phyloP scores from a whole-genome alignment of 495 filamentous ascomycete species.

The Hypomontagnella monticulosa region DNA sequence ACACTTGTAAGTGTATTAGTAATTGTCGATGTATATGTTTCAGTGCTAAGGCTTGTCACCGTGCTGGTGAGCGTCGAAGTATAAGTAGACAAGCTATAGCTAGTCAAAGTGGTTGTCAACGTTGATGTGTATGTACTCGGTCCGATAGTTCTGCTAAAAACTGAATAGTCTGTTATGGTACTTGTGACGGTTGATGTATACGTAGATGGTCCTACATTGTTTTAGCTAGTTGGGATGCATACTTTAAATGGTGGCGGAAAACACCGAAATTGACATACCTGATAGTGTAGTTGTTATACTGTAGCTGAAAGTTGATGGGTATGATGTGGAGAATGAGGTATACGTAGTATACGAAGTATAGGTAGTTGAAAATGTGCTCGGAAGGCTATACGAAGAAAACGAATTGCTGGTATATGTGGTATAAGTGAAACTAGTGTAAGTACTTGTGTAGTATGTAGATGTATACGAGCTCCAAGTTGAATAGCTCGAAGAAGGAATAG shows the following conservation, averaged over 20 bases:
- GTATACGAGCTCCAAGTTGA: neutral
- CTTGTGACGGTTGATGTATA: constrained; percentile 22
- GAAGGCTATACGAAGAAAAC: neutral
- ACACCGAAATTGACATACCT: neutral
- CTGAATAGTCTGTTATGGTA: neutral
- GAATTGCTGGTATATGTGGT: constrained; percentile 17
- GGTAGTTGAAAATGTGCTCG: neutral
- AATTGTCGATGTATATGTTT: constrained; percentile 3
- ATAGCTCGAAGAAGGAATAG: constrained; percentile 11
- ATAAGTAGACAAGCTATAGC: constrained; percentile 5
- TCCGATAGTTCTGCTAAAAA: too few species aligned
- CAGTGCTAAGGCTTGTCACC: neutral
- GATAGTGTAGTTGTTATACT: neutral
- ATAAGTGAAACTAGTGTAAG: neutral
- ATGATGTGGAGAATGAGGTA: neutral
- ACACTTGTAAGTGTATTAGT: neutral
- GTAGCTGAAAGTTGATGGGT: constrained; percentile 2
- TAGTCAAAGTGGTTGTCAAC: neutral
- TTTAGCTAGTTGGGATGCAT: neutral
- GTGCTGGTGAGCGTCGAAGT: constrained; percentile 8
- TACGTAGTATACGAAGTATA: neutral
- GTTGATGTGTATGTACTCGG: neutral
- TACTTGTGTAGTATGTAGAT: constrained; percentile 7
- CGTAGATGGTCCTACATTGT: neutral
- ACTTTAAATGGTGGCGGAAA: constrained; percentile 1